A percentile compares a stretch with the other conserved stretches of the same genome.
phyloP scores from a whole-genome alignment of 371 early-diverging fungal species.

The Mucor piriformis region DNA sequence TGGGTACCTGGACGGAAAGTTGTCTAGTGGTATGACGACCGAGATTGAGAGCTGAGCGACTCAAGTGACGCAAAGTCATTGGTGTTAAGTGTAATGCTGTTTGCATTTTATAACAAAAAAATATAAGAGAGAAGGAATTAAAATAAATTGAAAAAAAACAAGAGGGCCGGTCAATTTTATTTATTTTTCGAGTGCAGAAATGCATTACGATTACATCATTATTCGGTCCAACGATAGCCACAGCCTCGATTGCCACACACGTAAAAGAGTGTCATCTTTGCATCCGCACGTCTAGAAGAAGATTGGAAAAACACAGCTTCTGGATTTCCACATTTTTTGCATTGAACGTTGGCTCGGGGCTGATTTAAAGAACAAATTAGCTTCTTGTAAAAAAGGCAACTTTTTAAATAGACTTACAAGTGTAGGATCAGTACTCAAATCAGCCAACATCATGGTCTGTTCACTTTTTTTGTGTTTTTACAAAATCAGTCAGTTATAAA shows the following conservation, averaged over 20 bases:
- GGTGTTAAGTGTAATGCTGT: conserved; percentile 3
- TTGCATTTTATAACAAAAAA: not conserved
- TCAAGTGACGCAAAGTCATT: not conserved
- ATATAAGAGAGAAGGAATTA: not conserved
- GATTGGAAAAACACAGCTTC: conserved; percentile 94
- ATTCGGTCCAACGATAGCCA: conserved; percentile 76
- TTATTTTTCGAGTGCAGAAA: not conserved
- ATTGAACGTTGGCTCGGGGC: conserved; percentile 73
- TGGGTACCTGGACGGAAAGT: not conserved
- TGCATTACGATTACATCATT: not conserved
- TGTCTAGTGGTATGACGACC: conserved; percentile 1
- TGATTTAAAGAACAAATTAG: no score
- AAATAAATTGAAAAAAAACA: not conserved
- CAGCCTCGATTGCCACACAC: conserved; percentile 84
- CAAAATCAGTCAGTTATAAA: no score
- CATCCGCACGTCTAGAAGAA: conserved; percentile 81
- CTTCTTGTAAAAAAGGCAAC: conserved; percentile 8
- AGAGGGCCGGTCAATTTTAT: not conserved
- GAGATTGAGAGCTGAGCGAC: not conserved
- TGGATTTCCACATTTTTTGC: conserved; percentile 73
- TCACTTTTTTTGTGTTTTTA: conserved; percentile 70
- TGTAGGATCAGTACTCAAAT: conserved; percentile 84
- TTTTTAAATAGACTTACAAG: no score
- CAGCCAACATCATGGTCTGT: conserved; percentile 75
- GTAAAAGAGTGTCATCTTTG: conserved; percentile 91